A percentile compares a stretch with the other conserved stretches of the same genome.
Evolutionary conservation across 805 yeast species (phyloP).

Genomic region (Candida parachauliodes): DNA sequence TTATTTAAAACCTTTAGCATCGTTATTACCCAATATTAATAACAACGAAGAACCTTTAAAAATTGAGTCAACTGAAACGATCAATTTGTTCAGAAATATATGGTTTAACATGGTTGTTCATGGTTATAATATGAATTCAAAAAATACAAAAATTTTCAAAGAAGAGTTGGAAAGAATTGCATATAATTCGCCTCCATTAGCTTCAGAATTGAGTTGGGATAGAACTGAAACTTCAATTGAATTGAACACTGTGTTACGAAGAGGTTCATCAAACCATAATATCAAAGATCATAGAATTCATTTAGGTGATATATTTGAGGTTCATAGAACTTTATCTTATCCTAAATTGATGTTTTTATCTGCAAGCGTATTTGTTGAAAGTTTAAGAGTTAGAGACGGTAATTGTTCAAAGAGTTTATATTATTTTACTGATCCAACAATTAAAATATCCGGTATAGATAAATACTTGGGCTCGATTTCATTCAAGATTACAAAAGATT

Average conservation of each 20-base stretch:
- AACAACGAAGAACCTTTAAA: slow-evolving; percentile 39
- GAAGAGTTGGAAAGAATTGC: slow-evolving; percentile 67
- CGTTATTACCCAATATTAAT: slow-evolving; percentile 58
- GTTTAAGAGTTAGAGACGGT: slow-evolving; percentile 73
- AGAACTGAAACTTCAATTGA: slow-evolving; percentile 90
- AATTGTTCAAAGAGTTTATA: slow-evolving; percentile 72
- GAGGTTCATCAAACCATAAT: slow-evolving; percentile 83
- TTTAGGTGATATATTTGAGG: slow-evolving; percentile 47
- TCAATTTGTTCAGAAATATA: slow-evolving; percentile 71
- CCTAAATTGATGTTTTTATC: slow-evolving; percentile 86
- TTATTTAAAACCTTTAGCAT: slow-evolving; percentile 71
- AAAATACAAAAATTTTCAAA: slow-evolving; percentile 45
- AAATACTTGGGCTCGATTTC: slow-evolving; percentile 66
- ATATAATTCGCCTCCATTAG: slow-evolving; percentile 80
- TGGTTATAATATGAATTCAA: slow-evolving; percentile 69
- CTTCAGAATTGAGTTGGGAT: slow-evolving; percentile 74
- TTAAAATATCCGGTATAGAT: slow-evolving; percentile 59
- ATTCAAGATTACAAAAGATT: slow-evolving; percentile 54
- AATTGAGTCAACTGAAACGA: slow-evolving; percentile 44
- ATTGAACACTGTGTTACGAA: slow-evolving; percentile 81
- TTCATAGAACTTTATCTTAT: slow-evolving; percentile 54
- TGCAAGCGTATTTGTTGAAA: slow-evolving; percentile 75
- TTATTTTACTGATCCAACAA: slow-evolving; percentile 84
- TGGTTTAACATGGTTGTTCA: slow-evolving; percentile 95
- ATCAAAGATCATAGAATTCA: slow-evolving; percentile 70